Percentiles rank a stretch among this genome's conserved stretches.
Conservation (phyloP, 2,329 filamentous ascomycete genomes). For the Xylariaceae sp. region DNA sequence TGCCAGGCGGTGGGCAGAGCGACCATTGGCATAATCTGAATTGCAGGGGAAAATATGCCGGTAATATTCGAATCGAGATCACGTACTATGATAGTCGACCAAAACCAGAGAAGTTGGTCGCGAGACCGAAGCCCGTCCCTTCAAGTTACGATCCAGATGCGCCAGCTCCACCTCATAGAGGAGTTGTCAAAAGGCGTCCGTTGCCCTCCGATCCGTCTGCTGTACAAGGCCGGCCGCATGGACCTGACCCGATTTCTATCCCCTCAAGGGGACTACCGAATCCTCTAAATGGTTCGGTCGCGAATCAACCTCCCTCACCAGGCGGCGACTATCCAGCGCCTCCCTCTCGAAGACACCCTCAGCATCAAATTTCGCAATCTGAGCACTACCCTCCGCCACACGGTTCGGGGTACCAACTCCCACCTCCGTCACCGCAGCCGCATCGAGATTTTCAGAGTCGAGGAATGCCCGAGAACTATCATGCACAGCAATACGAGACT, state of each 20-base stretch:
- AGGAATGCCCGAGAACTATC: constrained; percentile 23
- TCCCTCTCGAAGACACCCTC: constrained; percentile 28
- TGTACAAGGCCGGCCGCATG: constrained; percentile 42
- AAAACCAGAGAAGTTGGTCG: constrained; percentile 65
- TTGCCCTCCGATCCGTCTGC: constrained; percentile 73
- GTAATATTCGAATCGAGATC: constrained; percentile 89
- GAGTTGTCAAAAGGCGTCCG: constrained; percentile 74
- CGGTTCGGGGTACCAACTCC: constrained; percentile 28
- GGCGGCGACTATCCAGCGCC: constrained; percentile 46
- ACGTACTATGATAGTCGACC: constrained; percentile 91
- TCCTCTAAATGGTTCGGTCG: constrained; percentile 38
- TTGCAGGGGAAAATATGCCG: constrained; percentile 91
- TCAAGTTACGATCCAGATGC: constrained; percentile 33
- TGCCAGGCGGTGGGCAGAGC: constrained; percentile 83
- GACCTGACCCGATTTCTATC: constrained; percentile 42
- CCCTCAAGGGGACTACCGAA: constrained; percentile 45
- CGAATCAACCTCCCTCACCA: constrained; percentile 50
- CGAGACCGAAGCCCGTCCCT: constrained; percentile 46
- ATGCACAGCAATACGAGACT: constrained; percentile 23
- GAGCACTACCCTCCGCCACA: constrained; percentile 36
- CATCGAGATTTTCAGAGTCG: constrained; percentile 34
- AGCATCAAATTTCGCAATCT: constrained; percentile 23
- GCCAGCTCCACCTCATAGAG: constrained; percentile 34
- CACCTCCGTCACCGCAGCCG: constrained; percentile 36
- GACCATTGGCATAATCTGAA: constrained; percentile 87